Percentiles rank a stretch among this genome's conserved stretches.
phyloP scores from a whole-genome alignment of 169 alveolate genomes.

The Cryptosporidium sp. region DNA sequence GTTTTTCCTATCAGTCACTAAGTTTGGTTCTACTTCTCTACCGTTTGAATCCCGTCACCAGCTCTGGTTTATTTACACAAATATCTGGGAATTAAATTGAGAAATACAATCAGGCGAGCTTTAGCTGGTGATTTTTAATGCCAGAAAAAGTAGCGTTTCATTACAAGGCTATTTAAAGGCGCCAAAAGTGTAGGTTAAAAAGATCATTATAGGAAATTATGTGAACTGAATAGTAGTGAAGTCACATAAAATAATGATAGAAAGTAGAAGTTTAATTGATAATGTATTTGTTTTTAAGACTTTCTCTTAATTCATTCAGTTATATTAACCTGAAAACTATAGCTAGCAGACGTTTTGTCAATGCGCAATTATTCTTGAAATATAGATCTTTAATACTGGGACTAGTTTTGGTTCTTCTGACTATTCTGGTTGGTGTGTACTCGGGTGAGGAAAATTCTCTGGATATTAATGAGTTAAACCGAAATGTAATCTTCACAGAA shows the following conservation, averaged over 20 bases:
- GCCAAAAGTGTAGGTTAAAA: constrained; percentile 9
- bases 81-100: not conserved
- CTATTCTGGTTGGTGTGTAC: not conserved
- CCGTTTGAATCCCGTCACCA: not conserved
- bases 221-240: constrained; percentile 1
- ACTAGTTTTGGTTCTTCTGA: not conserved
- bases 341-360: not conserved
- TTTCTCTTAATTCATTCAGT: not conserved
- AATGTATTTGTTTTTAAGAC: constrained; percentile 9
- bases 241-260: constrained; percentile 21
- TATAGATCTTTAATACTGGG: not conserved
- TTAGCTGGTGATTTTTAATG: not conserved
- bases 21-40: not conserved
- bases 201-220: constrained; percentile 4
- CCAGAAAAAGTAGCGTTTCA: not conserved
- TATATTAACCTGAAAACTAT: not conserved
- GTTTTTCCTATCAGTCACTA: not conserved
- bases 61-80: too few relatives aligned
- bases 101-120: not conserved
- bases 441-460: not conserved
- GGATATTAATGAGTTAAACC: constrained; percentile 1
- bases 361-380: not conserved
- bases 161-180: not conserved
- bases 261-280: constrained; percentile 5
- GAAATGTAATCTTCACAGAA: constrained; percentile 36